A percentile compares a stretch with the other conserved stretches of the same genome.
Evolutionary conservation across 805 yeast genomes (phyloP).

Genomic region (Starmera caribaea): DNA sequence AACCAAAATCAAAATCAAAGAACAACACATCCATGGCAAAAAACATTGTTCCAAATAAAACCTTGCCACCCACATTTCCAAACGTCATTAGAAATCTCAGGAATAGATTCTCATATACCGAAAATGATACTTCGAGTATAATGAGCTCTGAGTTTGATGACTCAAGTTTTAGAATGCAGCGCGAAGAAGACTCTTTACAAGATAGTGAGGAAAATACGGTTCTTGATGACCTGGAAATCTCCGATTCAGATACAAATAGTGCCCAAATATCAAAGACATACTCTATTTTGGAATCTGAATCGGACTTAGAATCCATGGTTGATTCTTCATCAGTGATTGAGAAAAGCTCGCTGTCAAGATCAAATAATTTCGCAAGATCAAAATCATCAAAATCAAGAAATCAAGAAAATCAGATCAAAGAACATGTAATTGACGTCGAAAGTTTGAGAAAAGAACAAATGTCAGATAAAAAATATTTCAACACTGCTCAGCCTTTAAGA

Average conservation of each 20-base stretch:
- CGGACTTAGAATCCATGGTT: neutral
- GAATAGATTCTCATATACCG: neutral
- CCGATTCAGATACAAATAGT: neutral
- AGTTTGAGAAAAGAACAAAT: constrained; percentile 12
- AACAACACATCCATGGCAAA: constrained; percentile 5
- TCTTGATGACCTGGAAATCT: neutral
- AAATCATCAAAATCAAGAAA: constrained; percentile 1
- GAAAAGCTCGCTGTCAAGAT: neutral
- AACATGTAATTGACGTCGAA: constrained; percentile 10
- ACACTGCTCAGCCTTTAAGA: constrained; percentile 30
- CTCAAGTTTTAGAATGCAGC: too few species aligned
- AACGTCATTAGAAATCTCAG: constrained; percentile 4
- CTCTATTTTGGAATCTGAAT: neutral
- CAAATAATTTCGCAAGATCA: constrained; percentile 2
- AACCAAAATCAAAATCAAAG: constrained; percentile 2
- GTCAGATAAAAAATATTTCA: constrained; percentile 3
- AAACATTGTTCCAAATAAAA: constrained; percentile 8
- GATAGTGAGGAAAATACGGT: neutral
- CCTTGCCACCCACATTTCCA: neutral
- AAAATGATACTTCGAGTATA: too few species aligned
- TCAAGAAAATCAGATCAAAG: neutral
- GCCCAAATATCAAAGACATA: neutral
- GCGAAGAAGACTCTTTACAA: neutral
- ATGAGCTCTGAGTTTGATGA: too few species aligned
- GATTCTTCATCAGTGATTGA: neutral